Evolutionary conservation across 1,284 basidiomycete species (phyloP).

Genomic region (Moniliophthora roreri): DNA sequence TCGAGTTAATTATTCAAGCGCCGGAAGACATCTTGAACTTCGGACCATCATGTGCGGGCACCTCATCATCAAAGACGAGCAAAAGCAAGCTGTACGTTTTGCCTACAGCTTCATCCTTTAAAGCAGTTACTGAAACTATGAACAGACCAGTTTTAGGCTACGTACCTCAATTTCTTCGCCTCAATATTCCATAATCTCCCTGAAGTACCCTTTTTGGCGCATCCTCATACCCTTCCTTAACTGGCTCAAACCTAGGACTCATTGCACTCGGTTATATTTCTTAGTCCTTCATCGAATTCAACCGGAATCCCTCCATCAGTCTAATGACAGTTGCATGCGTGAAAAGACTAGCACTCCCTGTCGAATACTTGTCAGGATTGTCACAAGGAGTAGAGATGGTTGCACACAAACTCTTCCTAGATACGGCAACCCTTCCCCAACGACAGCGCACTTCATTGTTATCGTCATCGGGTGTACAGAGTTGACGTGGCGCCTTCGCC

Average conservation of each 20-base stretch:
- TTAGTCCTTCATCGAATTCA: slow-evolving; percentile 47
- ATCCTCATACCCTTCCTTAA: slow-evolving; percentile 21
- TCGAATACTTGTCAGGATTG: slow-evolving; percentile 78
- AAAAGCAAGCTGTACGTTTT: too few relatives aligned
- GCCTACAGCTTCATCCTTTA: too few relatives aligned
- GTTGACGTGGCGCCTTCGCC: background rate
- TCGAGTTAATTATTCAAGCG: too few relatives aligned
- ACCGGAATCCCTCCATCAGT: slow-evolving; percentile 74
- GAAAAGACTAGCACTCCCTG: slow-evolving; percentile 79
- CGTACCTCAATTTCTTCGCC: too few relatives aligned
- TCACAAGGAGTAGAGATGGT: slow-evolving; percentile 74
- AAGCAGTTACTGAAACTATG: too few relatives aligned
- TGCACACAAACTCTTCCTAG: slow-evolving; percentile 76
- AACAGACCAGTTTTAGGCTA: too few relatives aligned
- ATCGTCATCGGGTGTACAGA: slow-evolving; percentile 15
- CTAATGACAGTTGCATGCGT: slow-evolving; percentile 76
- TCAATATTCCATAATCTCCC: too few relatives aligned
- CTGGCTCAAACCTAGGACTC: slow-evolving; percentile 36
- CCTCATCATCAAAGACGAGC: too few relatives aligned
- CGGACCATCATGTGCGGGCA: too few relatives aligned
- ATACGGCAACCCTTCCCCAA: slow-evolving; percentile 53
- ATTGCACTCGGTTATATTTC: slow-evolving; percentile 33
- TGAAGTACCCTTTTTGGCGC: slow-evolving; percentile 20
- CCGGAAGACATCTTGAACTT: too few relatives aligned
- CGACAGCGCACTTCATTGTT: slow-evolving; percentile 28